A percentile compares a stretch with the other conserved stretches of the same genome.
Evolutionary conservation across 2,329 filamentous ascomycete species (phyloP).

Genomic region (Pseudopithomyces maydicus): DNA sequence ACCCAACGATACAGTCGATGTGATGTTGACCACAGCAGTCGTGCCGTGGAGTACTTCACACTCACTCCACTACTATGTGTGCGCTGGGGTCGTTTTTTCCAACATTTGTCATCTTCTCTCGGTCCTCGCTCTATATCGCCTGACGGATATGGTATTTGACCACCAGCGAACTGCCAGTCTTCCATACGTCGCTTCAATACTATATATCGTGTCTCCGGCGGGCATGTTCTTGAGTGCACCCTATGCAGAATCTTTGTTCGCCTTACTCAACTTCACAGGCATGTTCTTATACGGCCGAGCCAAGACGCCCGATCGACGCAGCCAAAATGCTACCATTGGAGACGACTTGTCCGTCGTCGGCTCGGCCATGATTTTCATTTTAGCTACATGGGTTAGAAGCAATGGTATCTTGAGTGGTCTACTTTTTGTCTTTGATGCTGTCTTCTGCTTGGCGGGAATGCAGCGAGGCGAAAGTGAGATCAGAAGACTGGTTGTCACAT

Average conservation of each 20-base stretch:
- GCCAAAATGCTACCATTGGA: constrained; percentile 38
- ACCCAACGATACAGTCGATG: constrained; percentile 2
- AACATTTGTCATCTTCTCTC: constrained; percentile 79
- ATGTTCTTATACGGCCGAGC: constrained; percentile 69
- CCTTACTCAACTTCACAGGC: constrained; percentile 76
- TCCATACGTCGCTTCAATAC: constrained; percentile 69
- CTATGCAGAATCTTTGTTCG: constrained; percentile 80
- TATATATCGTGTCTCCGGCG: constrained; percentile 86
- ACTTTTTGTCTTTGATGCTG: constrained; percentile 64
- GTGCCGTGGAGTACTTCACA: constrained; percentile 18
- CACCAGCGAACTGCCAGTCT: constrained; percentile 46
- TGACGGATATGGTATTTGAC: constrained; percentile 61
- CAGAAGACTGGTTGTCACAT: constrained; percentile 61
- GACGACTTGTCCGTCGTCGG: constrained; percentile 57
- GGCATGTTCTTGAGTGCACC: constrained; percentile 89
- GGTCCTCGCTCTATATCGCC: constrained; percentile 71
- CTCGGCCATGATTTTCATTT: constrained; percentile 72
- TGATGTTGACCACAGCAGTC: constrained; percentile 28
- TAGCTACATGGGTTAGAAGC: constrained; percentile 75
- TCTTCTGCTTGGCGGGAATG: constrained; percentile 44
- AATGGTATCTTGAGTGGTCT: constrained; percentile 87
- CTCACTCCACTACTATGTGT: constrained; percentile 35
- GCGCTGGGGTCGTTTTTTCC: constrained; percentile 70
- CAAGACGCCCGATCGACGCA: constrained; percentile 11
- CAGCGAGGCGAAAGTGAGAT: constrained; percentile 46